phyloP scores from a whole-genome alignment of 2,329 filamentous ascomycete species.

The Paracamarosporium sp. region DNA sequence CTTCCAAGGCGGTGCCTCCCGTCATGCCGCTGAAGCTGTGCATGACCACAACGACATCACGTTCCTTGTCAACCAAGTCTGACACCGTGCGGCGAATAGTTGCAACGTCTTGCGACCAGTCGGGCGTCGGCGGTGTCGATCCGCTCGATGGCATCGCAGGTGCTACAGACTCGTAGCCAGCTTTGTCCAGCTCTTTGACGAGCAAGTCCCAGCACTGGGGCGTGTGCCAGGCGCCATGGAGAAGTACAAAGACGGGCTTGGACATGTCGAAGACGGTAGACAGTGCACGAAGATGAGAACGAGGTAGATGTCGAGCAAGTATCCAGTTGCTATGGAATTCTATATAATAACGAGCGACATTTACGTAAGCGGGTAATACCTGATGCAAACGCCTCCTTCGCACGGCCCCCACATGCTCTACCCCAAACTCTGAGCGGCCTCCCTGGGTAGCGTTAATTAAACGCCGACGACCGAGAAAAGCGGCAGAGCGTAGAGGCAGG shows the following conservation, averaged over 20 bases:
- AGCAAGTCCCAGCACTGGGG: constrained; percentile 10
- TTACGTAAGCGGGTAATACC: too few species aligned
- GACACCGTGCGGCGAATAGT: constrained; percentile 10
- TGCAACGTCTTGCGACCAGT: constrained; percentile 11
- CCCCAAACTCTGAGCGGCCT: too few species aligned
- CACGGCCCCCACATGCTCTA: too few species aligned
- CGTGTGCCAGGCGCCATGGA: constrained; percentile 19
- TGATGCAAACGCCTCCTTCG: too few species aligned
- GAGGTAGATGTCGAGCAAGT: too few species aligned
- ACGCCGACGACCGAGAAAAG: too few species aligned
- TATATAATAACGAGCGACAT: too few species aligned
- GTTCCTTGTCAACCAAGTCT: constrained; percentile 8
- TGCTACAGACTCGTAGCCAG: constrained; percentile 5
- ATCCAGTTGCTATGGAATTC: too few species aligned
- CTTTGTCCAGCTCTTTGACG: background rate
- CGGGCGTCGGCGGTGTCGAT: constrained; percentile 9
- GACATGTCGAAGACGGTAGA: constrained; percentile 11
- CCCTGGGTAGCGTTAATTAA: too few species aligned
- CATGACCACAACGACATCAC: constrained; percentile 17
- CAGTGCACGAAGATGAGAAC: too few species aligned
- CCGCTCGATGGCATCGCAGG: constrained; percentile 6
- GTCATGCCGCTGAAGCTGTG: constrained; percentile 17
- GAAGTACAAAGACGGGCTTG: constrained; percentile 17
- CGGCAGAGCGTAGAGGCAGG: too few species aligned
- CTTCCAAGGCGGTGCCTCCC: constrained; percentile 10